phyloP scores from a whole-genome alignment of 108 stramenopile genomes.

The Discostella stelligeroides region DNA sequence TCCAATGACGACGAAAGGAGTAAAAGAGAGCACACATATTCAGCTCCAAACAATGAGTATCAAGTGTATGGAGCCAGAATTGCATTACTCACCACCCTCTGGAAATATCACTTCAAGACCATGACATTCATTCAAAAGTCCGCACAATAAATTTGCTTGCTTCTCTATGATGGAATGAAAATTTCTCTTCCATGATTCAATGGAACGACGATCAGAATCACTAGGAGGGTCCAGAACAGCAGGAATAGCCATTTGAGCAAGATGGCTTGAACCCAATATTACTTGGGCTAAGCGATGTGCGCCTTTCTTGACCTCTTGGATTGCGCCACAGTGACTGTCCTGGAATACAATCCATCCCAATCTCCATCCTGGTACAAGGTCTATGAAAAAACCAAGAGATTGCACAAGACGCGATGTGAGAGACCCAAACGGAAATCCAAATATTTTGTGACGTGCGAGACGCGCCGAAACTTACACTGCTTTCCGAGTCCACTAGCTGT shows the following conservation, averaged over 20 bases:
- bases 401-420: not conserved
- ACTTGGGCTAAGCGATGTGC: slow-evolving; percentile 84
- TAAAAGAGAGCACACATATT: not conserved
- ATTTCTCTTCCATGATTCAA: slow-evolving; percentile 65
- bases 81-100: slow-evolving; percentile 48
- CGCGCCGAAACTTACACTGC: slow-evolving; percentile 61
- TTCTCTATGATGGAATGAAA: slow-evolving; percentile 58
- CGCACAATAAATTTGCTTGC: slow-evolving; percentile 66
- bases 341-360: slow-evolving; percentile 87
- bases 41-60: not conserved
- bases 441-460: not conserved
- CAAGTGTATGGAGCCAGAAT: not conserved
- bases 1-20: not conserved
- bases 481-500: slow-evolving; percentile 90
- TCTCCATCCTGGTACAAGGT: slow-evolving; percentile 92
- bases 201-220: slow-evolving; percentile 36
- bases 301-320: slow-evolving; percentile 72
- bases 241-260: slow-evolving; percentile 84
- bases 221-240: slow-evolving; percentile 57
- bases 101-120: slow-evolving; percentile 71
- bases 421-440: not conserved
- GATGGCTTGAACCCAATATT: slow-evolving; percentile 75
- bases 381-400: not conserved
- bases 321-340: slow-evolving; percentile 61
- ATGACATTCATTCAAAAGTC: slow-evolving; percentile 56